Percentiles rank a stretch among this genome's conserved stretches.
Evolutionary conservation across 495 filamentous ascomycete genomes (phyloP).

Genomic region (Penicillium parvum): DNA sequence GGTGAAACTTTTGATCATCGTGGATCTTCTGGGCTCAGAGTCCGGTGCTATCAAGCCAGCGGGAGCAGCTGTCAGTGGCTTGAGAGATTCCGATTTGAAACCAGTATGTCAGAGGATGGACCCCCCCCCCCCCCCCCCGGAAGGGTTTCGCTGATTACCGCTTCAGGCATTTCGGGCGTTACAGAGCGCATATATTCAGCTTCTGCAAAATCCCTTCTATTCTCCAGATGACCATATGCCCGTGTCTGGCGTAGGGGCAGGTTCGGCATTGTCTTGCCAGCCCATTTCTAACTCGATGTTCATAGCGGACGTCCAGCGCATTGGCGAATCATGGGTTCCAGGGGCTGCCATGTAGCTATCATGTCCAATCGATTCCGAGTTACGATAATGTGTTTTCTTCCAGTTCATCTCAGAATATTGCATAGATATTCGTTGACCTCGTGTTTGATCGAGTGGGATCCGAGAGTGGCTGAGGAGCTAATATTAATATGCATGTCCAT

Average conservation of each 20-base stretch:
- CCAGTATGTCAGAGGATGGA: conserved; percentile 45
- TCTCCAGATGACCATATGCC: conserved; percentile 79
- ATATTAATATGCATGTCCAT: too few relatives aligned
- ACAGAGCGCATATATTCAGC: conserved; percentile 82
- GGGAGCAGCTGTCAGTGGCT: conserved; percentile 44
- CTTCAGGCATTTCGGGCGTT: conserved; percentile 78
- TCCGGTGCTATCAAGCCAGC: conserved; percentile 23
- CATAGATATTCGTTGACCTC: too few relatives aligned
- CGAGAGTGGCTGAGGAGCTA: too few relatives aligned
- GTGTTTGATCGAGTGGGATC: too few relatives aligned
- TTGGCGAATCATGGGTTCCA: conserved; percentile 66
- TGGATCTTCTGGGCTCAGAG: conserved; percentile 72
- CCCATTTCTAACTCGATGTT: conserved; percentile 81
- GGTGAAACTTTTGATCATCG: conserved; percentile 78
- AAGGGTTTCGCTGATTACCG: conserved; percentile 5
- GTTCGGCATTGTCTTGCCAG: conserved; percentile 34
- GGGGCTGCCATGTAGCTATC: conserved; percentile 40
- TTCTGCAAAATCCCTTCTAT: conserved; percentile 95
- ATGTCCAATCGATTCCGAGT: conserved; percentile 10
- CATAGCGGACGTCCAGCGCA: conserved; percentile 72
- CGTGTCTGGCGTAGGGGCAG: conserved; percentile 23
- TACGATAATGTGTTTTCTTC: neutral
- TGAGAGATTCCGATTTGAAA: conserved; percentile 81
- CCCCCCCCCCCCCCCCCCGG: neutral
- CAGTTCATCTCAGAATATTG: neutral